Conservation (phyloP, 1,284 basidiomycete species). For the Kwoniella shivajii region DNA sequence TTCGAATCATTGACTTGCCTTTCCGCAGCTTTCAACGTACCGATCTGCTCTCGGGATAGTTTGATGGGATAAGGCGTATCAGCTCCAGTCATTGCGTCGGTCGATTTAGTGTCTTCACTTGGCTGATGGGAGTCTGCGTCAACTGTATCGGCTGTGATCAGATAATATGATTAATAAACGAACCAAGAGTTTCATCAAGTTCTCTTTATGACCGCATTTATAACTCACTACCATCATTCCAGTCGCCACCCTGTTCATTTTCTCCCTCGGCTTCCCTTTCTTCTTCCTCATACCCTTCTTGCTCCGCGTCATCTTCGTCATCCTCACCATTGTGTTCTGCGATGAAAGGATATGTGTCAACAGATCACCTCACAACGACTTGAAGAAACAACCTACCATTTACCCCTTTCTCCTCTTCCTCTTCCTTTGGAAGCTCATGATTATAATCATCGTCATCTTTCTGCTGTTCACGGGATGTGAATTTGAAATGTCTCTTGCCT, state of each 20-base stretch:
- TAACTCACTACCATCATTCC: slow-evolving; percentile 9
- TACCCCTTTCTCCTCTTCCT: not conserved
- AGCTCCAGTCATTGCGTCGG: slow-evolving; percentile 4
- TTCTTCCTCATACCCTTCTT: slow-evolving; percentile 12
- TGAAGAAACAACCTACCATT: not conserved
- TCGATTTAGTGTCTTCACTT: not conserved
- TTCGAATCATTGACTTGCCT: not conserved
- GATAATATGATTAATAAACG: not conserved
- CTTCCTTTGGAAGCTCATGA: not conserved
- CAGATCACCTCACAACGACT: not conserved
- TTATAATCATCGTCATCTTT: slow-evolving; percentile 23
- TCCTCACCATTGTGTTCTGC: slow-evolving; percentile 3
- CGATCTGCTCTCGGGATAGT: not conserved
- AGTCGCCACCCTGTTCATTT: slow-evolving; percentile 2
- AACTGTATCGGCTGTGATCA: not conserved
- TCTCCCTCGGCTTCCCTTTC: slow-evolving; percentile 8
- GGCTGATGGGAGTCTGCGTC: not conserved
- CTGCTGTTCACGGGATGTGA: slow-evolving; percentile 4
- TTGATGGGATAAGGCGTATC: slow-evolving; percentile 1
- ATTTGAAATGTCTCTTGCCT: not conserved
- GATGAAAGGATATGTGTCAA: slow-evolving; percentile 4
- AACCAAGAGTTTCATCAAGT: not conserved
- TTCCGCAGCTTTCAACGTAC: not conserved
- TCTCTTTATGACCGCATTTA: not conserved
- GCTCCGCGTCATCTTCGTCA: slow-evolving; percentile 7